A percentile compares a stretch with the other conserved stretches of the same genome.
phyloP scores from a whole-genome alignment of 192 early-diverging fungal genomes.

The Coemansia interrupta region DNA sequence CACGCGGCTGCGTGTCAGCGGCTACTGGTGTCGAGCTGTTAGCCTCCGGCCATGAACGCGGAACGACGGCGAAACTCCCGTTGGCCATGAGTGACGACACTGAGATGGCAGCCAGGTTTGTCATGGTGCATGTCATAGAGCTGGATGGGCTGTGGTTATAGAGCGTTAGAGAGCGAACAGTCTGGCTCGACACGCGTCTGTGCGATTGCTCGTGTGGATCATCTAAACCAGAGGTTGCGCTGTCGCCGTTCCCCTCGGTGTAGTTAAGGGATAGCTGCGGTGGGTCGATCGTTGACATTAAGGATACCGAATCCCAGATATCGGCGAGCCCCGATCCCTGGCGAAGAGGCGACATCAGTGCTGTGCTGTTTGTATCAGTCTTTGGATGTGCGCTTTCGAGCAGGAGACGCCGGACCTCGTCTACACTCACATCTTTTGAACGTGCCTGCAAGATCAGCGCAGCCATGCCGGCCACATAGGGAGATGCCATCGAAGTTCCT shows the following conservation, averaged over 20 bases:
- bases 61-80: constrained; percentile 38
- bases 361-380: constrained; percentile 32
- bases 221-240: constrained; percentile 9
- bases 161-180: constrained; percentile 29
- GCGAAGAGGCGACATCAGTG: constrained; percentile 37
- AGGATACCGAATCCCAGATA: constrained; percentile 33
- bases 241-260: constrained; percentile 11
- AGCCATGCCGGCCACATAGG: constrained; percentile 53
- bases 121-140: constrained; percentile 42
- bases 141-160: constrained; percentile 34
- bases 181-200: background rate
- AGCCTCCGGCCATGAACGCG: constrained; percentile 38
- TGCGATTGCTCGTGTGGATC: background rate
- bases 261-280: constrained; percentile 48
- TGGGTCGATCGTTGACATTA: constrained; percentile 36
- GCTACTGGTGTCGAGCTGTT: constrained; percentile 5
- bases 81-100: constrained; percentile 46
- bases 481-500: constrained; percentile 70
- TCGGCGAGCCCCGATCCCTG: constrained; percentile 49
- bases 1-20: constrained; percentile 35
- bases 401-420: constrained; percentile 36
- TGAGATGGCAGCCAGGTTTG: constrained; percentile 38
- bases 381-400: constrained; percentile 44
- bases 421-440: constrained; percentile 20
- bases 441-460: constrained; percentile 47